Evolutionary conservation across 805 yeast genomes (phyloP), one percentile per base, ranked within the genome.

Genomic region (Hanseniaspora lachancei): DNA sequence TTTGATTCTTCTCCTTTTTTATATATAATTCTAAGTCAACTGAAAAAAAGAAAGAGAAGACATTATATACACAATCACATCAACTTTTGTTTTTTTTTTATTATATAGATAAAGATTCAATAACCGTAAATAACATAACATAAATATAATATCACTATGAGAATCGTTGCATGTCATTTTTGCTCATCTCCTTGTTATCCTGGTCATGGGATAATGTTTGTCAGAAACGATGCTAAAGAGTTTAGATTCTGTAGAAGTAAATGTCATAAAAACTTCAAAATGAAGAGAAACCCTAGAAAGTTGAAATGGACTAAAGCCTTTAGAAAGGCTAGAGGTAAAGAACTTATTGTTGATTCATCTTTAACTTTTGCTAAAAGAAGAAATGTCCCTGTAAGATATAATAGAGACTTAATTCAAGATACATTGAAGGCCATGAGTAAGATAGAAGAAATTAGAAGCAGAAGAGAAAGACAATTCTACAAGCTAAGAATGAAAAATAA

Each of bases 401-500:
- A 93, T 75, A 82, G 98, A 76, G 97, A 93, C 66, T 77, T 93
- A 58, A 97, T 93, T 41, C 84, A 93, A 57, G 86, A 95, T 50
- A 93, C 98, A 18, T 78, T 93, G 72, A 84, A 79, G 74, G 97
- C 96, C 47, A 93, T 93, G 98, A 77, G 85, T 56, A 82, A 97
- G 74, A 84, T 93, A 60, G 97, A 93, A 71, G 95, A 88, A 74
- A 93, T 93, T 70, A 83, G 98, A 77, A 84, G 79, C 70, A 89
- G 83, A 77, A 84, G 98, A 76, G 98, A 93, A 73, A 80, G 95
- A 68, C 97, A 97, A 16, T 93, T 93, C 89, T 93, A 87, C 77
- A 91, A 89, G 88, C 89, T 89, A 76, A 86, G 98, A 81, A 93
- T 93, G 98, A 87, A 86, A 72, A 97, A 96, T 61, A 93, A 93